Conservation (phyloP, 805 yeast genomes). For the Pichia thaimueangensis region DNA sequence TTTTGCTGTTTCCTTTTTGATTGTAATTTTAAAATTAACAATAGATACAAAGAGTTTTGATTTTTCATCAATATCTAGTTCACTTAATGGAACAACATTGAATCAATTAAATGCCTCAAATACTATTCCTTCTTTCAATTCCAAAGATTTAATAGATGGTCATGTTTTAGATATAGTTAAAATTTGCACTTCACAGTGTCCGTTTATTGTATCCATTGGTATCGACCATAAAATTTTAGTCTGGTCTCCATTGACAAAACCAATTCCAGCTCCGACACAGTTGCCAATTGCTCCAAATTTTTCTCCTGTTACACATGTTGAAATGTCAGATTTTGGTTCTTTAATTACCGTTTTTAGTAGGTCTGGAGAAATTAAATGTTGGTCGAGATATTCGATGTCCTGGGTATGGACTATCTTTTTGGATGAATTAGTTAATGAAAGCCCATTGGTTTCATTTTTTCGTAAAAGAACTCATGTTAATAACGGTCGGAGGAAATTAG, state of each 20-base stretch:
- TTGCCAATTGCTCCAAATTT: slow-evolving; percentile 37
- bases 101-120: background rate
- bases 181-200: slow-evolving; percentile 52
- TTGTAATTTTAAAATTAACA: slow-evolving; percentile 37
- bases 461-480: slow-evolving; percentile 44
- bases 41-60: slow-evolving; percentile 19
- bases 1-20: slow-evolving; percentile 45
- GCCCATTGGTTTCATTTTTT: slow-evolving; percentile 54
- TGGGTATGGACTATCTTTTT: slow-evolving; percentile 52
- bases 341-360: slow-evolving; percentile 49
- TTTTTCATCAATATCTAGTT: slow-evolving; percentile 13
- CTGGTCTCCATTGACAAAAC: slow-evolving; percentile 63
- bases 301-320: slow-evolving; percentile 59
- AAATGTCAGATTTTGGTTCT: slow-evolving; percentile 54
- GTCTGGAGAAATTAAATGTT: slow-evolving; percentile 50
- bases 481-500: slow-evolving; percentile 27
- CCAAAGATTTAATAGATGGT: slow-evolving; percentile 39
- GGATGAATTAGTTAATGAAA: slow-evolving; percentile 31
- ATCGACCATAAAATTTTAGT: slow-evolving; percentile 65
- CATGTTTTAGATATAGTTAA: slow-evolving; percentile 60
- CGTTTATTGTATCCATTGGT: slow-evolving; percentile 65
- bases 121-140: slow-evolving; percentile 17
- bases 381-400: slow-evolving; percentile 47
- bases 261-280: slow-evolving; percentile 39
- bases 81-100: background rate